Evolutionary conservation across 2,329 filamentous ascomycete species (phyloP).

Genomic region (Aspergillus pseudotamarii): DNA sequence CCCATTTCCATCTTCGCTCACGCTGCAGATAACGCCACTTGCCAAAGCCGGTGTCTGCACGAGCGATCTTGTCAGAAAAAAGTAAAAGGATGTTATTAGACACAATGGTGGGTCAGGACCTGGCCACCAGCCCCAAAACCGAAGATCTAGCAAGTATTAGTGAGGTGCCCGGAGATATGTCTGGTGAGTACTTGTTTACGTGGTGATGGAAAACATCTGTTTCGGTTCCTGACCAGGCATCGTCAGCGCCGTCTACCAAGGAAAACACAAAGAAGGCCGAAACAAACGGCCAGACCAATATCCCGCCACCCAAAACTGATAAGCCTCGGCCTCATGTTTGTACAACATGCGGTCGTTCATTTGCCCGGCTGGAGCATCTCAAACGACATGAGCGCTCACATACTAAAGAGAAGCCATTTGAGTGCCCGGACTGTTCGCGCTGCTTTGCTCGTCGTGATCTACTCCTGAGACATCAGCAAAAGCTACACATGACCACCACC

Average conservation of each 20-base stretch:
- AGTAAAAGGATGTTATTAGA: conserved; percentile 37
- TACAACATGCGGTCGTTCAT: conserved; percentile 85
- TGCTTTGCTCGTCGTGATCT: conserved; percentile 95
- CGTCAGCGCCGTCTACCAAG: conserved; percentile 26
- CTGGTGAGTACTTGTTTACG: conserved; percentile 39
- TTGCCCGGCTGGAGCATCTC: conserved; percentile 91
- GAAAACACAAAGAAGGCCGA: conserved; percentile 35
- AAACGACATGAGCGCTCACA: conserved; percentile 98
- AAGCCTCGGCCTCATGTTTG: conserved; percentile 96
- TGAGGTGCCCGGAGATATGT: conserved; percentile 41
- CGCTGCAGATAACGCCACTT: conserved; percentile 11
- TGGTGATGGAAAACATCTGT: conserved; percentile 3
- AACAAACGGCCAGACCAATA: conserved; percentile 30
- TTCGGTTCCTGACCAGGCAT: conserved; percentile 7
- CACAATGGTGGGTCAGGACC: conserved; percentile 42
- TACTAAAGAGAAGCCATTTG: conserved; percentile 98
- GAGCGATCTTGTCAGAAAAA: conserved; percentile 1
- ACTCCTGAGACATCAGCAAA: conserved; percentile 93
- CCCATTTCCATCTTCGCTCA: conserved; percentile 6
- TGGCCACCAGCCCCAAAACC: conserved; percentile 37
- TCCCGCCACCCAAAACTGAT: conserved; percentile 87
- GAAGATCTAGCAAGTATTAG: conserved; percentile 46
- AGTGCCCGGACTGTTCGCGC: conserved; percentile 89
- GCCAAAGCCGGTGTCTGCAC: not conserved
- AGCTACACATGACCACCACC: conserved; percentile 90